Base-by-base conservation (phyloP, 768 basidiomycete species). In the Termitomyces sp. region DNA sequence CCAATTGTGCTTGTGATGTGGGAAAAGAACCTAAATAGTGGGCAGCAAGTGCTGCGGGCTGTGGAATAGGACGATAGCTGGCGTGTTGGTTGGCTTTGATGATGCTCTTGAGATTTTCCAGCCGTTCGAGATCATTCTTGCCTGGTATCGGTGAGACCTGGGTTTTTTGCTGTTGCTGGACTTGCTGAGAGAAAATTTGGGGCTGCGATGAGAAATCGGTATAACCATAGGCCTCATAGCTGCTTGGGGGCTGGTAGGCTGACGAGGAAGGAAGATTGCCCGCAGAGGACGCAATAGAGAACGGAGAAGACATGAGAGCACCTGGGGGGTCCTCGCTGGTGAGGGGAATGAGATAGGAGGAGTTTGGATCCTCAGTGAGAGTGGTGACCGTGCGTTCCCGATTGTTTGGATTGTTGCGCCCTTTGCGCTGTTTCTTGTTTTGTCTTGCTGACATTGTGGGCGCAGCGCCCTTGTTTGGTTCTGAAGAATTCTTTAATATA, bases 61-160 rank as follows among this genome's bases (percentile, higher is more conserved):
- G 78, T 23, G 89, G 87, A 43, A 80, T 65, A 27, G 88, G 80
- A 22, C 81, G 79, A 66, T 82, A 91, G 60, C 83, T 74, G 52
- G 87, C 82, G 68, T 91, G 89, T 64, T 91, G 88, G 47, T 81
- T 82, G 31, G 74, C 77, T 64, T 84, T 86, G 69, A 91, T 91
- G 52, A 80, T 72, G 22, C 81, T 73, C 68, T 91, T 91, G 67
- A 91, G 82, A 53, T 83, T 83, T 70, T 90, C 83, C 56, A 91
- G 78, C 31, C 85, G 77, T 66, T 89, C 86, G 57, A 91, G 78
- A 70, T 90, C 89, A 64, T 74, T 78, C 62, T 81, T 76, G 7
- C 84, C 86, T 20, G 80, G 76, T 32, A 54, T 35, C 12, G 67
- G 57, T 44, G 33, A 5, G 3, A 3, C 9, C 29, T 40, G 33